These are phyloP conservation scores for Balakata baccata DNA, from an alignment of 345 rosid genomes.

Conservation along the genomic window DNA sequence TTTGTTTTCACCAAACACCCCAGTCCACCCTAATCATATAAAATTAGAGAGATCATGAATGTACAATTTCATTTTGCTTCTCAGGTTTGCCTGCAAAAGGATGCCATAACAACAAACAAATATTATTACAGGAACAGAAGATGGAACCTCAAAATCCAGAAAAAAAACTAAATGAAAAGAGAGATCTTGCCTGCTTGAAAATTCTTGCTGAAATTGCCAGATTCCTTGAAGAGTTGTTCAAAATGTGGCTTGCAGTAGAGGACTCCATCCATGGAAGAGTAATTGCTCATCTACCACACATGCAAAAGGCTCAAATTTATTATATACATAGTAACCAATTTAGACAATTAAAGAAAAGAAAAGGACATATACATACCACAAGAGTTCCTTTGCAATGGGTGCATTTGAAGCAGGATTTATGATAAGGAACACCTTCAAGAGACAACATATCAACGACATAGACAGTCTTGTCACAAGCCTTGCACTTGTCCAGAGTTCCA, in stretches of 20 bases:
- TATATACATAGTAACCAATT: neutral
- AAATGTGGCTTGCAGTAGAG: constrained; percentile 95
- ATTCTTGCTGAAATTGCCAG: constrained; percentile 97
- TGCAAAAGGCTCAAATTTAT: neutral
- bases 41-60: neutral
- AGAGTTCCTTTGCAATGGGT: constrained; percentile 93
- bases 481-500: constrained; percentile 90
- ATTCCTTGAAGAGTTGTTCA: constrained; percentile 97
- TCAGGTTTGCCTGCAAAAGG: constrained; percentile 27
- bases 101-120: neutral
- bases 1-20: neutral
- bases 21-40: neutral
- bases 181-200: constrained; percentile 57
- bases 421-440: constrained; percentile 80
- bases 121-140: neutral
- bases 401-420: constrained; percentile 86
- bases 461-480: constrained; percentile 84
- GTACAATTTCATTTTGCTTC: constrained; percentile 51
- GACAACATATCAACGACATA: constrained; percentile 83
- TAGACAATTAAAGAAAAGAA: neutral
- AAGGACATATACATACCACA: constrained; percentile 32
- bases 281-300: constrained; percentile 78
- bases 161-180: neutral
- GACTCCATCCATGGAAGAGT: constrained; percentile 98
- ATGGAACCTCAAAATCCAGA: neutral